phyloP scores from a whole-genome alignment of 106 monocot species.

The Allium cepa region DNA sequence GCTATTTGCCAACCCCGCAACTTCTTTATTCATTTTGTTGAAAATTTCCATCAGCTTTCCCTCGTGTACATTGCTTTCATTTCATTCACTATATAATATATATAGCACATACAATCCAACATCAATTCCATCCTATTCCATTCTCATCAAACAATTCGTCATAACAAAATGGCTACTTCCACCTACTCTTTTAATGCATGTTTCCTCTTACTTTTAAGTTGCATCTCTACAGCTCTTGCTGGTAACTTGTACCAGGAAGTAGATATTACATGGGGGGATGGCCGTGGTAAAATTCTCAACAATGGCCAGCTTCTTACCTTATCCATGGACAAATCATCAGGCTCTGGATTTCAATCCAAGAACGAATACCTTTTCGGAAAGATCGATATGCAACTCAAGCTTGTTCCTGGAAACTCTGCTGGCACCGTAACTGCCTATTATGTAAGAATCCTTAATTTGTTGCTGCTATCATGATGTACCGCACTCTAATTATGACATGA shows the following conservation, averaged over 20 bases:
- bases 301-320: slow-evolving; percentile 14
- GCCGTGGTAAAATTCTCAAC: slow-evolving; percentile 14
- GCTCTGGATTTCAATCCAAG: slow-evolving; percentile 25
- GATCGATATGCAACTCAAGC: slow-evolving; percentile 23
- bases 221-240: background rate
- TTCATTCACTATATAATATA: too few species aligned
- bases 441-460: background rate
- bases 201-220: too few species aligned
- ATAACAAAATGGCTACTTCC: too few species aligned
- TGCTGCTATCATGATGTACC: background rate
- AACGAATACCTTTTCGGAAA: slow-evolving; percentile 19
- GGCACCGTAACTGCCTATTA: slow-evolving; percentile 23
- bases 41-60: too few species aligned
- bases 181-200: too few species aligned
- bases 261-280: slow-evolving; percentile 20
- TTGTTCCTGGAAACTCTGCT: slow-evolving; percentile 22
- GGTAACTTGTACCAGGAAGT: slow-evolving; percentile 7
- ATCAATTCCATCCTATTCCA: too few species aligned
- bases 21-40: too few species aligned
- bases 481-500: background rate
- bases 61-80: too few species aligned
- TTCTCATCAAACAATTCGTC: too few species aligned
- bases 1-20: background rate
- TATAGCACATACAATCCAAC: too few species aligned
- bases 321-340: slow-evolving; percentile 16